Evolutionary conservation across 2,329 filamentous ascomycete genomes (phyloP), one percentile per base, ranked within the genome.

Genomic region (Eurotiales sp.): DNA sequence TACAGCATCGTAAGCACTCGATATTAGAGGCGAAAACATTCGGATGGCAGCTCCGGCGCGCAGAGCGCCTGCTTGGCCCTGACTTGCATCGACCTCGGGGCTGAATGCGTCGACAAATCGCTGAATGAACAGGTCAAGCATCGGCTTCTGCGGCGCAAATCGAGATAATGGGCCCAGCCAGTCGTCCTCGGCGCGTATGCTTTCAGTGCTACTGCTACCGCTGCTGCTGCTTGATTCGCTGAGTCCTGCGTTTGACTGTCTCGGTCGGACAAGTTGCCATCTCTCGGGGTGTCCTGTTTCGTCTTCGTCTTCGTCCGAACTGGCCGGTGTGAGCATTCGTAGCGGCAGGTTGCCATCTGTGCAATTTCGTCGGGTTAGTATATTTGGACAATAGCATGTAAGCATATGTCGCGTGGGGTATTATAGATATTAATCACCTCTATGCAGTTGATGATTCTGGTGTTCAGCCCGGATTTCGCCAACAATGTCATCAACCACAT

Each of bases 101-200:
- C 68, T 70, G 32, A 71, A 71, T 4, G 68, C 68, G 49, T 71
- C 69, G 7, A 71, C 61, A 27, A 71, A 71, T 4, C 68, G 67
- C 45, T 68, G 65, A 11, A 71, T 63, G 46, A 69, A 70, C 6
- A 66, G 58, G 52, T 71, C 69, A 2, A 69, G 54, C 25, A 61
- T 61, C 2, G 64, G 63, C 37, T 48, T 51, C 29, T 50, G 30
- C 3, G 54, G 50, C 4, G 40, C 22, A 22, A 56, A 54, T 32
- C 52, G 54, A 11, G 54, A 56, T 15, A 56, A 27, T 6, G 54
- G 54, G 8, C 48, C 48, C 17, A 21, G 45, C 45, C 27, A 52
- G n/a, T 51, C 44, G 27, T 56, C 54, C 12, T 56, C 51, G 23
- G 49, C 50, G 19, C 41, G 48, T 19, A 50, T 54, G 8, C 50